phyloP scores from a whole-genome alignment of 2,329 filamentous ascomycete genomes.

The Clonostachys byssicola region DNA sequence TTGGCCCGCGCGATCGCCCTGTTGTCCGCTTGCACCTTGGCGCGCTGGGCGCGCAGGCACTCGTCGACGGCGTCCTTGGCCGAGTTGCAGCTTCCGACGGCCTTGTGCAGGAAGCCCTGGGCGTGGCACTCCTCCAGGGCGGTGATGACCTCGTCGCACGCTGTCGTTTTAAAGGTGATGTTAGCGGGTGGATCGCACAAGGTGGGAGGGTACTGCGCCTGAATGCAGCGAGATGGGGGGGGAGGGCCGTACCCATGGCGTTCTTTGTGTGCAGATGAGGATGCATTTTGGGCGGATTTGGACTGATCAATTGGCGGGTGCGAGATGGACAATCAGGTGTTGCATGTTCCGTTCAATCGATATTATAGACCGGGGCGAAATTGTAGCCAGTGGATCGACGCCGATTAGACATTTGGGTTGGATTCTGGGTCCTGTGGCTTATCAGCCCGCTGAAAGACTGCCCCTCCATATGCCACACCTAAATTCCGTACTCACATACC shows the following conservation, averaged over 20 bases:
- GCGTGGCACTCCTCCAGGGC: conserved; percentile 95
- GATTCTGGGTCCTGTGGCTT: too few relatives aligned
- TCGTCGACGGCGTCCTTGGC: conserved; percentile 80
- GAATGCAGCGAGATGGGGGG: background rate
- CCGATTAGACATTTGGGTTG: too few relatives aligned
- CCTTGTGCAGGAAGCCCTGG: conserved; percentile 87
- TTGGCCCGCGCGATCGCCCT: conserved; percentile 64
- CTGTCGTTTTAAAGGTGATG: conserved; percentile 40
- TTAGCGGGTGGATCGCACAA: background rate
- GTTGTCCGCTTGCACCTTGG: conserved; percentile 75
- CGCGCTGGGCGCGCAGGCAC: conserved; percentile 77
- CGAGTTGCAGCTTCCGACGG: conserved; percentile 83
- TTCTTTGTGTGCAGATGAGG: conserved; percentile 93
- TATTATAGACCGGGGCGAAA: too few relatives aligned
- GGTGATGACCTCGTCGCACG: conserved; percentile 90
- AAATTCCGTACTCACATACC: too few relatives aligned
- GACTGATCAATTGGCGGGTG: conserved; percentile 1
- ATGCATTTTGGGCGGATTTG: conserved; percentile 67
- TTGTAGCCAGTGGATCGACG: too few relatives aligned
- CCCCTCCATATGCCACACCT: too few relatives aligned
- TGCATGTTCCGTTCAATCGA: too few relatives aligned
- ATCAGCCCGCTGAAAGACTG: too few relatives aligned
- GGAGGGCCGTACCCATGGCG: conserved; percentile 63
- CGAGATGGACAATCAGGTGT: conserved; percentile 10
- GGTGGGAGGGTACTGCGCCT: background rate